phyloP scores from a whole-genome alignment of 768 basidiomycete species.

The Hygrophorus russula region DNA sequence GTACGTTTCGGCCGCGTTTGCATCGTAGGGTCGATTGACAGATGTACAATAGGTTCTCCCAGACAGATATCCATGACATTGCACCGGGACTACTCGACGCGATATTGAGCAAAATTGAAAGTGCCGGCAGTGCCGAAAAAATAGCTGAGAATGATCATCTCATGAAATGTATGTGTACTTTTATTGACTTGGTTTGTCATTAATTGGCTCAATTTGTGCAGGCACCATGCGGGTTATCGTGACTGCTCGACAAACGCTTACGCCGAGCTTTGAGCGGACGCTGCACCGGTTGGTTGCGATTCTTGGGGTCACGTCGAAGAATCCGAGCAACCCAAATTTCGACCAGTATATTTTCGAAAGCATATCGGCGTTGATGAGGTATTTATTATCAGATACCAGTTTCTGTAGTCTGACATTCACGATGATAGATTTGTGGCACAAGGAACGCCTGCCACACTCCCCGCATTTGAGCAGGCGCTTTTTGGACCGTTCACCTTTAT shows the following conservation, averaged over 20 bases:
- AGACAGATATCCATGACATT: conserved; percentile 77
- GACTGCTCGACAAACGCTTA: conserved; percentile 73
- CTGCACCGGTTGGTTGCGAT: conserved; percentile 72
- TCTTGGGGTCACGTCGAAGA: conserved; percentile 81
- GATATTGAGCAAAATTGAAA: conserved; percentile 71
- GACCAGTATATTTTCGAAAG: conserved; percentile 98
- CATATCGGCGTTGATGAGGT: conserved; percentile 89
- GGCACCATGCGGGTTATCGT: conserved; percentile 91
- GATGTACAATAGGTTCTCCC: conserved; percentile 55
- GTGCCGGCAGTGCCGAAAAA: conserved; percentile 74
- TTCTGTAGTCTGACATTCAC: not conserved
- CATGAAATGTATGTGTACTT: conserved; percentile 73
- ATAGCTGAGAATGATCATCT: conserved; percentile 95
- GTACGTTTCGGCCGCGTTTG: conserved; percentile 32
- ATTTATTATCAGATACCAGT: not conserved
- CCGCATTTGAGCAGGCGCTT: conserved; percentile 68
- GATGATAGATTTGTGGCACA: conserved; percentile 64
- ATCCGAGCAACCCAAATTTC: conserved; percentile 95
- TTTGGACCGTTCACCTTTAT: conserved; percentile 85
- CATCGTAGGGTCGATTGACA: not conserved
- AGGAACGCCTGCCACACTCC: conserved; percentile 52
- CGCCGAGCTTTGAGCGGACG: conserved; percentile 50
- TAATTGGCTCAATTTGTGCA: conserved; percentile 16
- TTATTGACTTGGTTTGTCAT: not conserved
- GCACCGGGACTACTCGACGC: conserved; percentile 64